phyloP scores from a whole-genome alignment of 345 rosid species.

The Citrus mangshanensis region DNA sequence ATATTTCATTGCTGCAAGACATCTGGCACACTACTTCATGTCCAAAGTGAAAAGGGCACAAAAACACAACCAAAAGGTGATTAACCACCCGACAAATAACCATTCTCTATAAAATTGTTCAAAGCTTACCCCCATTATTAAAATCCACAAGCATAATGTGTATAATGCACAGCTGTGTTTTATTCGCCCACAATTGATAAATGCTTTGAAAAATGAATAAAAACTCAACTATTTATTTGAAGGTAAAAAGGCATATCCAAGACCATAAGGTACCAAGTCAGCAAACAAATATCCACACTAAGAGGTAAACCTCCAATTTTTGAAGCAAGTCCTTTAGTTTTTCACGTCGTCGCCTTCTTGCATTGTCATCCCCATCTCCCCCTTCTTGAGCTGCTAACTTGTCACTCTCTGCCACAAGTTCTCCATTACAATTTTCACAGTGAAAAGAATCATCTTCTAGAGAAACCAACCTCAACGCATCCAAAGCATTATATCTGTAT shows the following conservation, averaged over 20 bases:
- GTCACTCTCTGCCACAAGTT: slow-evolving; percentile 87
- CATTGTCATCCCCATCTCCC: slow-evolving; percentile 91
- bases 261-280: background rate
- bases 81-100: background rate
- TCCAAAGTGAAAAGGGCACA: background rate
- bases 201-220: background rate
- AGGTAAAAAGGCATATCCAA: background rate
- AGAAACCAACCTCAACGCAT: slow-evolving; percentile 67
- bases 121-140: background rate
- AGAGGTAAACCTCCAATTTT: slow-evolving; percentile 59
- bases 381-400: slow-evolving; percentile 78
- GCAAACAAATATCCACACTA: background rate
- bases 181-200: background rate
- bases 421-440: slow-evolving; percentile 88
- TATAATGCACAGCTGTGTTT: background rate
- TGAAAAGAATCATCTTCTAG: slow-evolving; percentile 72
- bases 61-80: background rate
- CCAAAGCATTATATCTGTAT: slow-evolving; percentile 79
- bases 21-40: background rate
- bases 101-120: background rate
- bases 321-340: slow-evolving; percentile 75
- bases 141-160: background rate
- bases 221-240: background rate
- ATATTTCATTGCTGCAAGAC: background rate
- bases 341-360: slow-evolving; percentile 74